Base-by-base conservation (phyloP, 805 yeast genomes). In the Suhomyces kilbournensis region DNA sequence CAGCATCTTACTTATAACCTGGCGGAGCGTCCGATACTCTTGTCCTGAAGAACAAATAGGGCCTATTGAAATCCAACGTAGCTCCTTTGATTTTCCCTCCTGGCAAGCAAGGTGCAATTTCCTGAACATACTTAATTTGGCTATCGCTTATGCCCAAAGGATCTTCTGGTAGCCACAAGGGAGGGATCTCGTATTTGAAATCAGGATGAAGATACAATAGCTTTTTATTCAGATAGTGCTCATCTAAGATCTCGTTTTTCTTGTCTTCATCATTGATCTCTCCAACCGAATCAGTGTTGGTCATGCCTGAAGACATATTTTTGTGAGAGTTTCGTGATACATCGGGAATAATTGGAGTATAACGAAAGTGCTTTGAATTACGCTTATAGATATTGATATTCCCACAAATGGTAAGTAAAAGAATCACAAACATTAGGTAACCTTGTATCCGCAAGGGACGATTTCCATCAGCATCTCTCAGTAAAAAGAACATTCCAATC, bases 401-500 rank as follows among this genome's bases (percentile, higher is more conserved):
- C 1, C 78, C 80, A 32, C 81, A 75, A 3, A 84, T 68, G 0
- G 96, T 89, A 2, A 69, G 56, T 2, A 81, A 55, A 30, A 88
- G 65, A 0, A 83, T 67, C 1, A 78, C 42, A 2, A 81, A 62
- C 82, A 86, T 85, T 7, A 80, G 55, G 47, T 78, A 71, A 4
- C 81, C 84, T 48, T 80, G 86, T 22, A 67, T 68, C 50, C 62
- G 75, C 70, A 75, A 79, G 43, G 66, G 74, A 53, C 69, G 77
- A 49, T 61, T 63, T 34, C 75, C 83, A 5, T 69, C 49, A n/a
- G 71, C 70, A 59, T 84, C 77, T 50, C 75, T 73, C 55, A 85
- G 85, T 14, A 88, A 67, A 42, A 88, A 79, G 59, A 89, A 85
- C 8, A 90, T 70, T 0, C 97, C 97, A 42, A 88, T 77, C 60